Evolutionary conservation across 345 rosid genomes (phyloP), one percentile per base, ranked within the genome.

Genomic region (Linum usitatissimum): DNA sequence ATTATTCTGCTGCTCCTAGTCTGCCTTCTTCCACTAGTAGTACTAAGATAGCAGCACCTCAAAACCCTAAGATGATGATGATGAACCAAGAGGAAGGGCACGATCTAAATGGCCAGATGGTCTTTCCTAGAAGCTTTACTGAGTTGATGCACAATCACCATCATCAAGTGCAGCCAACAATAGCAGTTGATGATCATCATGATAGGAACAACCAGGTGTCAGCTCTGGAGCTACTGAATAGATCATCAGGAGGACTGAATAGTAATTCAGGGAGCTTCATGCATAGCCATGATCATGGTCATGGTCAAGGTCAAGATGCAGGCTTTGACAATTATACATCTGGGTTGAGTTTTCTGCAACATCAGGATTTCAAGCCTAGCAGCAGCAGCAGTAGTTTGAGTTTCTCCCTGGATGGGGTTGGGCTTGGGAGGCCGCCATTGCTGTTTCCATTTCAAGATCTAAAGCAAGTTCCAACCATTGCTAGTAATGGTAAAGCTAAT

Each of bases 361-460:
- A 45, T 78, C 95, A 79, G 54, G 97, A 90, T 53, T 87, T 87
- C 77, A 93, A 86, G 70, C 90, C 96, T 21, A 75, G 17, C 51
- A 15, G 38, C 8, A 34, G 38, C 38, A 1, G 38, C 38, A 34
- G 38, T 7, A 34, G 77, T 42, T 76, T 93, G 71, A 83, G 77
- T 73, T 93, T 93, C 79, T 76, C 92, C 5, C 67, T 93, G 6
- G 99, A 93, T 75, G 92, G 86, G 62, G 68, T 83, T 67, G 86
- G 84, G 12, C 88, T 10, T 7, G 51, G 51, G 17, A 15, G 97
- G 72, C 77, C 86, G 72, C 77, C 86, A 65, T 79, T 82, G 36
- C 67, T 87, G 82, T 86, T 93, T 74, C 96, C 99, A 10, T 93
- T 90, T 76, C 97, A 90, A 67, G 96, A 93, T 73, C 72, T 93